Evolutionary conservation across 1,139 yeast species (phyloP).

Genomic region (Magnusiomyces sp.): DNA sequence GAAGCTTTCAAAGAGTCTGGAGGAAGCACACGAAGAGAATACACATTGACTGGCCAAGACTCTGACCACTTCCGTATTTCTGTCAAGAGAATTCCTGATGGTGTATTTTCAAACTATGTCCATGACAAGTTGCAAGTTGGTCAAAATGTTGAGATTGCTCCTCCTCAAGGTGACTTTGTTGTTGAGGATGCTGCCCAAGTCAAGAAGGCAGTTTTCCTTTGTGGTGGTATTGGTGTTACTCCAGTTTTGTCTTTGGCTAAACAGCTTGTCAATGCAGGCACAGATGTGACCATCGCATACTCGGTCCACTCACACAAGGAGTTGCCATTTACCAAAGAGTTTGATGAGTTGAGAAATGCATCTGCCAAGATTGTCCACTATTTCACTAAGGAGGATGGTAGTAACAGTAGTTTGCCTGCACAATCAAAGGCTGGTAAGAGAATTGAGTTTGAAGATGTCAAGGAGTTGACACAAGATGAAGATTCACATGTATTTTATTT

Average conservation of each 20-base stretch:
- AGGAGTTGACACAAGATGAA: neutral
- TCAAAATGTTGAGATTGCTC: slow-evolving; percentile 42
- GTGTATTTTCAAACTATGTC: slow-evolving; percentile 46
- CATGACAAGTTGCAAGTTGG: slow-evolving; percentile 46
- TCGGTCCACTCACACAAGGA: slow-evolving; percentile 19
- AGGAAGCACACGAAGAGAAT: slow-evolving; percentile 38
- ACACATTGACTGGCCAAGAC: slow-evolving; percentile 39
- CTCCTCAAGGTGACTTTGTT: slow-evolving; percentile 53
- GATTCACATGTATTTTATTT: slow-evolving; percentile 11
- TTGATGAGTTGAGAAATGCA: slow-evolving; percentile 15
- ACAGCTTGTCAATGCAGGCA: slow-evolving; percentile 24
- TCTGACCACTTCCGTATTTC: slow-evolving; percentile 44
- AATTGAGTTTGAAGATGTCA: slow-evolving; percentile 17
- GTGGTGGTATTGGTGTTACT: slow-evolving; percentile 65
- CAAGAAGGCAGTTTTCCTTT: slow-evolving; percentile 39
- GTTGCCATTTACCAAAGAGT: slow-evolving; percentile 19
- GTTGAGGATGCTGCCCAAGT: slow-evolving; percentile 29
- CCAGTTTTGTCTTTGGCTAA: slow-evolving; percentile 50
- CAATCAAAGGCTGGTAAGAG: slow-evolving; percentile 14
- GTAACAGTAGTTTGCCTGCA: neutral
- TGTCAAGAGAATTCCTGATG: slow-evolving; percentile 42
- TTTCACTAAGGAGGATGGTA: slow-evolving; percentile 16
- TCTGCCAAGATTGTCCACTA: slow-evolving; percentile 18
- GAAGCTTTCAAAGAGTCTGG: slow-evolving; percentile 23
- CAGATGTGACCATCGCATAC: slow-evolving; percentile 22